Percentiles rank a stretch among this genome's conserved stretches.
Evolutionary conservation across 2,329 filamentous ascomycete species (phyloP).

Genomic region (Acrodontium crateriforme): DNA sequence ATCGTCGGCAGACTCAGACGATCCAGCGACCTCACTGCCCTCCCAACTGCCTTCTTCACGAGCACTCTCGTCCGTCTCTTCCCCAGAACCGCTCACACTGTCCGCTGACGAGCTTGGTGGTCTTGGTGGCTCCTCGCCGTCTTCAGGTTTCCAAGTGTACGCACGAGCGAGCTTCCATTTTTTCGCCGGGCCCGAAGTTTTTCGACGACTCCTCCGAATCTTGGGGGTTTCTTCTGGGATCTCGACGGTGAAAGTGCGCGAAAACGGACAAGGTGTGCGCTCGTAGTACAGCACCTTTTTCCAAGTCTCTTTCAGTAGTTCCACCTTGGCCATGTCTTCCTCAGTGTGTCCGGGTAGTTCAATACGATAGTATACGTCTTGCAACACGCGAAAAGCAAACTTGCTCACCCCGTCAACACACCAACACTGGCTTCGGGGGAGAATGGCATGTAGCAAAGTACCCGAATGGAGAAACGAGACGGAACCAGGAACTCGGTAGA

Average conservation of each 20-base stretch:
- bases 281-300: slow-evolving; percentile 69
- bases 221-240: slow-evolving; percentile 53
- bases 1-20: slow-evolving; percentile 3
- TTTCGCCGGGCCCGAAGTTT: slow-evolving; percentile 42
- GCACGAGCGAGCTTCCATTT: slow-evolving; percentile 34
- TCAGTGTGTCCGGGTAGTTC: slow-evolving; percentile 57
- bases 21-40: slow-evolving; percentile 4
- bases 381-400: slow-evolving; percentile 75
- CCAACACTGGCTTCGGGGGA: slow-evolving; percentile 88
- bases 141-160: slow-evolving; percentile 32
- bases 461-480: slow-evolving; percentile 82
- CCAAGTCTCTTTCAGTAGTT: slow-evolving; percentile 55
- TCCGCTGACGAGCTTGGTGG: slow-evolving; percentile 6
- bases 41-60: not conserved
- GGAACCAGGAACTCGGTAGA: slow-evolving; percentile 75
- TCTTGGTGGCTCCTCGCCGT: slow-evolving; percentile 13
- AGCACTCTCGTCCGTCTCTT: not conserved
- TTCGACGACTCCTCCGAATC: slow-evolving; percentile 56
- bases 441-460: slow-evolving; percentile 67
- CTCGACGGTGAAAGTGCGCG: slow-evolving; percentile 59
- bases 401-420: slow-evolving; percentile 73
- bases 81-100: slow-evolving; percentile 6
- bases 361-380: slow-evolving; percentile 79
- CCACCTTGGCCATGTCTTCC: slow-evolving; percentile 50
- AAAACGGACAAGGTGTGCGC: slow-evolving; percentile 76